A percentile compares a stretch with the other conserved stretches of the same genome.
Conservation (phyloP, 139 green algal species). For the Coelastrella sp. region DNA sequence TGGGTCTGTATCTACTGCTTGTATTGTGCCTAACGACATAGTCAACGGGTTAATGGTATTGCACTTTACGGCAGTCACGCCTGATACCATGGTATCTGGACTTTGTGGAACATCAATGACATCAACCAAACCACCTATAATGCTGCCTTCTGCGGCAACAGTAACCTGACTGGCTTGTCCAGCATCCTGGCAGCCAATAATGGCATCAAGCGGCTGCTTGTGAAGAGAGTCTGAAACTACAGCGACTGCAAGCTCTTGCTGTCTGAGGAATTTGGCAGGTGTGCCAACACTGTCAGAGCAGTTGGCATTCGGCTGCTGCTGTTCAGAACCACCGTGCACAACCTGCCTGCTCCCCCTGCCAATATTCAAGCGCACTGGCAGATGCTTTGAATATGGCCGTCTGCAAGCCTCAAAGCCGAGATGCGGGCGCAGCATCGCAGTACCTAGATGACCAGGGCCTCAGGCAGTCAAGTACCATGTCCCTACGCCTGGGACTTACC, state of each 20-base stretch:
- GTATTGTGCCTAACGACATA: no score
- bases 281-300: no score
- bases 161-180: background rate
- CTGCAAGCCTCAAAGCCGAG: background rate
- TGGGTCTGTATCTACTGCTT: background rate
- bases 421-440: background rate
- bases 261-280: no score
- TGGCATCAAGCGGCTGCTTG: background rate
- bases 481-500: no score
- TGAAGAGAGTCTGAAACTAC: no score
- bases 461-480: background rate
- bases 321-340: no score
- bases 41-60: background rate
- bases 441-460: background rate
- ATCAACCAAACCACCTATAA: background rate
- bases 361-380: background rate
- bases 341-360: no score
- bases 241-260: no score
- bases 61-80: background rate
- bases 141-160: background rate
- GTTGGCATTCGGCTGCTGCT: no score
- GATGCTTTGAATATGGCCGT: background rate
- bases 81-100: background rate
- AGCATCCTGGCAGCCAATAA: background rate
- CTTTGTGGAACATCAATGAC: background rate